Evolutionary conservation across 495 filamentous ascomycete species (phyloP).

Genomic region (Annulohypoxylon moriforme): DNA sequence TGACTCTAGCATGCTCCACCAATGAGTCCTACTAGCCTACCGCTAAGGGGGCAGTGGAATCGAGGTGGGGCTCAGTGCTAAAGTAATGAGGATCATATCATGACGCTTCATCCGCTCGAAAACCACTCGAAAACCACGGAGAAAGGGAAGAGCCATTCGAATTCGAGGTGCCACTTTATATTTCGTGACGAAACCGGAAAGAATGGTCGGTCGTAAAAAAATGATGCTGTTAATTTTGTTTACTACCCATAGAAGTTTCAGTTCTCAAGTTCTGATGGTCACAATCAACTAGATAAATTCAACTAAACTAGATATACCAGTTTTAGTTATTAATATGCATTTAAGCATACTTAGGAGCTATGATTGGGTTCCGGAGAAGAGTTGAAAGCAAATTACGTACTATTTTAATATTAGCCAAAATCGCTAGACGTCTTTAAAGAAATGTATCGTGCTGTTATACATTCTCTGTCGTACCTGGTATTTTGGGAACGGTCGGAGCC

Average conservation of each 20-base stretch:
- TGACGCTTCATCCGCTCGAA: not conserved
- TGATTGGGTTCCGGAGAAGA: no score
- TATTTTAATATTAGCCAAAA: no score
- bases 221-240: not conserved
- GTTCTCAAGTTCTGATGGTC: no score
- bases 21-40: not conserved
- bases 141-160: not conserved
- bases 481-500: not conserved
- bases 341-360: no score
- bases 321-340: no score
- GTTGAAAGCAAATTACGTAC: no score
- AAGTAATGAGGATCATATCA: not conserved
- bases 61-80: no score
- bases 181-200: not conserved
- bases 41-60: no score
- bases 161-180: not conserved
- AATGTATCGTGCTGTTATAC: not conserved
- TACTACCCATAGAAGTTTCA: no score
- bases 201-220: not conserved
- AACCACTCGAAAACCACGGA: not conserved
- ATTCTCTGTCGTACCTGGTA: not conserved
- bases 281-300: no score
- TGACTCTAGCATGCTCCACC: no score
- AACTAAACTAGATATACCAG: no score
- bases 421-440: not conserved